Conservation (phyloP, 2,329 filamentous ascomycete species). For the Fusarium tjaetaba region DNA sequence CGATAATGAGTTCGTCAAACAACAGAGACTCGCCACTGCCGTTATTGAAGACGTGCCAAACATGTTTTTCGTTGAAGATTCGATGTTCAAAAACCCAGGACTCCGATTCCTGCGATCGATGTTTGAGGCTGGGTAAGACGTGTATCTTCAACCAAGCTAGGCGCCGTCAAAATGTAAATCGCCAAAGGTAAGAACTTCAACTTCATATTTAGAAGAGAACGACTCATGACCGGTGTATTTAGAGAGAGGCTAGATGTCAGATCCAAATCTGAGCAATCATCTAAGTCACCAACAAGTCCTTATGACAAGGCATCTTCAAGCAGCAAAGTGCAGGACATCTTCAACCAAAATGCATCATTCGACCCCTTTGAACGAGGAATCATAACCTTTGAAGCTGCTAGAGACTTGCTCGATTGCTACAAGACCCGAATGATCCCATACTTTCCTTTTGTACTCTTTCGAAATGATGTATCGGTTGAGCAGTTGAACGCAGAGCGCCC, state of each 20-base stretch:
- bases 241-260: not conserved
- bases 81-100: slow-evolving; percentile 46
- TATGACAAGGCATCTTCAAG: not conserved
- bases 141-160: slow-evolving; percentile 46
- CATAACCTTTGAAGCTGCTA: slow-evolving; percentile 23
- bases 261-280: not conserved
- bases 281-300: slow-evolving; percentile 18
- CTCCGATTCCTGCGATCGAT: slow-evolving; percentile 46
- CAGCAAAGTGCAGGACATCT: not conserved
- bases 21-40: not conserved
- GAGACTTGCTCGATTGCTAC: slow-evolving; percentile 31
- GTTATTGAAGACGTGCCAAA: slow-evolving; percentile 45
- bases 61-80: slow-evolving; percentile 47
- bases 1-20: slow-evolving; percentile 11
- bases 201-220: accelerated
- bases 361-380: slow-evolving; percentile 38
- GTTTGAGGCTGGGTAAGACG: slow-evolving; percentile 45
- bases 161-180: slow-evolving; percentile 32
- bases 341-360: slow-evolving; percentile 12
- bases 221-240: accelerated
- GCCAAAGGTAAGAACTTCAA: slow-evolving; percentile 11
- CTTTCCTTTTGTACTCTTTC: slow-evolving; percentile 46
- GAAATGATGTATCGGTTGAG: slow-evolving; percentile 3
- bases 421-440: slow-evolving; percentile 36
- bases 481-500: slow-evolving; percentile 36